These are phyloP conservation scores for Firmiana major DNA, from an alignment of 345 rosid species.

Conservation along the genomic window DNA sequence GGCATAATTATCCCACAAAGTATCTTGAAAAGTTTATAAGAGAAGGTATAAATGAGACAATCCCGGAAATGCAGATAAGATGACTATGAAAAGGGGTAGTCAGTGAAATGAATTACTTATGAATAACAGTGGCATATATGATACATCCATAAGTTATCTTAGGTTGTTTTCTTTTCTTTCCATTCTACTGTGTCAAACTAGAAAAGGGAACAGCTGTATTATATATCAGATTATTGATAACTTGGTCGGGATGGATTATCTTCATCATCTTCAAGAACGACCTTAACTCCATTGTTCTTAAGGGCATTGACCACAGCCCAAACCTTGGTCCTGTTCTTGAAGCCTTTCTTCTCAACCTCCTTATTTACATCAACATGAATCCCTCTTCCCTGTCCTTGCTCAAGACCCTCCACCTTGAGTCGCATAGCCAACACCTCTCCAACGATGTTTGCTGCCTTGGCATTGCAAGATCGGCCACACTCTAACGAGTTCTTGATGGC, in stretches of 20 bases:
- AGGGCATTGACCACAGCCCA: constrained; percentile 69
- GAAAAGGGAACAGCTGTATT: neutral
- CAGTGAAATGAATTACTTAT: no score
- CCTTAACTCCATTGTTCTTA: constrained; percentile 68
- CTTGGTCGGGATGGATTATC: constrained; percentile 22
- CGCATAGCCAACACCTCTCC: constrained; percentile 89
- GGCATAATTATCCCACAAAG: no score
- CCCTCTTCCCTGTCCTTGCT: constrained; percentile 75
- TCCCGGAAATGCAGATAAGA: no score
- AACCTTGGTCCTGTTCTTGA: constrained; percentile 57
- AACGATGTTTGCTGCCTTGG: constrained; percentile 67
- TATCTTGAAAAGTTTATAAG: no score
- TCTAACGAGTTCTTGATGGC: constrained; percentile 71
- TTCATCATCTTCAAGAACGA: constrained; percentile 54
- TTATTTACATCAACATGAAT: constrained; percentile 61
- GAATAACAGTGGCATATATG: neutral
- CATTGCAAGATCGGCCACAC: constrained; percentile 79
- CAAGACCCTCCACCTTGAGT: constrained; percentile 68
- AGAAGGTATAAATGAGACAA: no score
- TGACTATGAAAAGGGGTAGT: neutral
- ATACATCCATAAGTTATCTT: neutral
- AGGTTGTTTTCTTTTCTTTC: neutral
- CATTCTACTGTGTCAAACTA: neutral
- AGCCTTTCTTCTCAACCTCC: constrained; percentile 83
- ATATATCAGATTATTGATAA: constrained; percentile 2